Percentiles rank a stretch among this genome's conserved stretches.
Evolutionary conservation across 169 alveolate genomes (phyloP).

Genomic region (Perkinsus olseni): DNA sequence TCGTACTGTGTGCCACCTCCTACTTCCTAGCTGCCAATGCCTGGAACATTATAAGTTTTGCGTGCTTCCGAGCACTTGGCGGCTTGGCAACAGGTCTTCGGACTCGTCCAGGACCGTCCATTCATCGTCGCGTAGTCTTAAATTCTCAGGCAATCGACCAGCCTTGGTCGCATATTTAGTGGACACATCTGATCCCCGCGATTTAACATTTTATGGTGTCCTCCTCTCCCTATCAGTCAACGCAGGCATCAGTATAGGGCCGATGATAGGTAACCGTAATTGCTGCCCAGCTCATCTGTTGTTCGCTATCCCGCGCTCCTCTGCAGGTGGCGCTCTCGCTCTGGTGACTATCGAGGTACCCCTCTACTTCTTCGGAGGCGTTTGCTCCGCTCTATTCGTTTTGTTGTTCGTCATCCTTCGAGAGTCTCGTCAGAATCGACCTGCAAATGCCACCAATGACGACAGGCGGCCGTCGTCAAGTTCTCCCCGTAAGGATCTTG

Average conservation of each 20-base stretch:
- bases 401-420: not conserved
- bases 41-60: not conserved
- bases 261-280: not conserved
- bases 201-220: not conserved
- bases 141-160: not conserved
- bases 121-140: not conserved
- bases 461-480: too few relatives aligned
- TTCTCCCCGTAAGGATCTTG: too few relatives aligned
- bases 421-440: not conserved
- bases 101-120: not conserved
- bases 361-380: not conserved
- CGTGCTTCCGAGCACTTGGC: not conserved
- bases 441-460: not conserved
- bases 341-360: not conserved
- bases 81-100: not conserved
- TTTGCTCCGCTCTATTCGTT: not conserved
- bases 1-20: not conserved
- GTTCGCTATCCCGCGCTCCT: not conserved
- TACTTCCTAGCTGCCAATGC: not conserved
- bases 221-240: not conserved
- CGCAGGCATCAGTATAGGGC: not conserved
- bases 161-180: not conserved
- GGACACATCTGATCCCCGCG: not conserved
- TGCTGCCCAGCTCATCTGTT: not conserved
- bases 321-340: not conserved